Base-by-base conservation (phyloP, 2,329 filamentous ascomycete species). In the Celoporthe dispersa region DNA sequence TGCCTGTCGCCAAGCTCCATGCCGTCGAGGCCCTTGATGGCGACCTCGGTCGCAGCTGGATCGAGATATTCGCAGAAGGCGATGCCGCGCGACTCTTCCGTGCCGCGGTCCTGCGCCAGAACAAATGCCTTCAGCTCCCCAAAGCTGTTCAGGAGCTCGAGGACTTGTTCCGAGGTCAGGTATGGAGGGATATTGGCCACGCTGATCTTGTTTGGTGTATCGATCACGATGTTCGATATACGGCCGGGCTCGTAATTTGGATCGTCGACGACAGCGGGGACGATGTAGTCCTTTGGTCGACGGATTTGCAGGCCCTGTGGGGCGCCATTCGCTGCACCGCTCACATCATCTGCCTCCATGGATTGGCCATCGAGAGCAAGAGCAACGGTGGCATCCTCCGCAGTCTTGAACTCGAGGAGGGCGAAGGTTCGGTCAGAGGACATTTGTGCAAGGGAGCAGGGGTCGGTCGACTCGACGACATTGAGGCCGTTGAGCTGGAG, bases 401-500 rank as follows among this genome's bases (percentile, higher is more conserved):
- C 85, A 60, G 90, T 90, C 82, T 94, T 94, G 83, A 99, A 98
- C 79, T 99, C 97, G 60, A 98, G 80, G 60, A 98, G 87, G 12
- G 94, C 95, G 80, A 97, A 98, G 1, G 88, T 86, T 68, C 86
- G 85, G 78, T 97, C 93, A 70, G 90, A 89, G 31, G 94, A 92
- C 68, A 98, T 85, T 75, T 97, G 93, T 51, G 92, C 93, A 9
- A 91, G 90, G 66, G 93, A 85, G 78, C 96, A 98, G 48, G 95
- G 94, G 76, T 98, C 94, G 62, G 88, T 87, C 73, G 89, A 90
- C 74, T 94, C 90, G 66, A 97, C 89, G 48, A 98, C 92, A 76
- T 99, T 99, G 62, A 99, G 84, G n/a, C 94, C 94, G 76, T 99
- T 98, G 66, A 99, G 87, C 79, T 98, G 94, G 33, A 97, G 85